Conservation (phyloP, 2,329 filamentous ascomycete genomes). For the Nemania sp. region DNA sequence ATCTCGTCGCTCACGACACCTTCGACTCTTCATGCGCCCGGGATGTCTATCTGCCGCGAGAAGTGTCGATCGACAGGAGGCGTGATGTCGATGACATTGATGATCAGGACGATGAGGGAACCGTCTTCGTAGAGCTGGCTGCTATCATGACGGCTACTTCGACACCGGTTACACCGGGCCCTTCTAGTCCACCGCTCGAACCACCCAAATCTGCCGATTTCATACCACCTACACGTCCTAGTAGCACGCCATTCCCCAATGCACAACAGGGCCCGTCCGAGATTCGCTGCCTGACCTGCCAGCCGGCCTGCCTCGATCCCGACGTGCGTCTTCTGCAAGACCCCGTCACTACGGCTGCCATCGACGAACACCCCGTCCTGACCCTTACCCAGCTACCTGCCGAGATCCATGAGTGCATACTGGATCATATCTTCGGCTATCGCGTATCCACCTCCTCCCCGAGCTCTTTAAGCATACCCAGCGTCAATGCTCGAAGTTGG, state of each 20-base stretch:
- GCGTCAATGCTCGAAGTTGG: slow-evolving; percentile 68
- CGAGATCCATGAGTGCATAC: slow-evolving; percentile 78
- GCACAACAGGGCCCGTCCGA: slow-evolving; percentile 62
- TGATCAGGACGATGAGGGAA: slow-evolving; percentile 53
- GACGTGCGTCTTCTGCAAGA: slow-evolving; percentile 46
- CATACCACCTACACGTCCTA: slow-evolving; percentile 65
- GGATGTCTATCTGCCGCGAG: slow-evolving; percentile 47
- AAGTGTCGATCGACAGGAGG: slow-evolving; percentile 43
- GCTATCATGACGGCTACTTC: slow-evolving; percentile 62
- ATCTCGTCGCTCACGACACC: slow-evolving; percentile 39
- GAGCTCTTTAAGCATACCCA: slow-evolving; percentile 65
- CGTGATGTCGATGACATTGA: slow-evolving; percentile 39
- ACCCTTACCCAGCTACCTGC: slow-evolving; percentile 68
- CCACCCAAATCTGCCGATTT: slow-evolving; percentile 62
- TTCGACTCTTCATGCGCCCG: slow-evolving; percentile 48
- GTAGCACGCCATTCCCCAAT: slow-evolving; percentile 70
- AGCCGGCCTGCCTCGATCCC: slow-evolving; percentile 50
- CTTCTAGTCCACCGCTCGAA: slow-evolving; percentile 64
- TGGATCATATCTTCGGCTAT: slow-evolving; percentile 78
- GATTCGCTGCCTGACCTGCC: slow-evolving; percentile 56
- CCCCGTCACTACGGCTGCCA: slow-evolving; percentile 43
- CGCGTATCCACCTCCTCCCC: slow-evolving; percentile 71
- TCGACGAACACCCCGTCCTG: slow-evolving; percentile 49
- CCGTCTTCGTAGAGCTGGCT: slow-evolving; percentile 57
- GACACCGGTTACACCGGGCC: slow-evolving; percentile 67